Evolutionary conservation across 2,329 filamentous ascomycete species (phyloP), one percentile per base, ranked within the genome.

Genomic region (Aspergillus tanneri): DNA sequence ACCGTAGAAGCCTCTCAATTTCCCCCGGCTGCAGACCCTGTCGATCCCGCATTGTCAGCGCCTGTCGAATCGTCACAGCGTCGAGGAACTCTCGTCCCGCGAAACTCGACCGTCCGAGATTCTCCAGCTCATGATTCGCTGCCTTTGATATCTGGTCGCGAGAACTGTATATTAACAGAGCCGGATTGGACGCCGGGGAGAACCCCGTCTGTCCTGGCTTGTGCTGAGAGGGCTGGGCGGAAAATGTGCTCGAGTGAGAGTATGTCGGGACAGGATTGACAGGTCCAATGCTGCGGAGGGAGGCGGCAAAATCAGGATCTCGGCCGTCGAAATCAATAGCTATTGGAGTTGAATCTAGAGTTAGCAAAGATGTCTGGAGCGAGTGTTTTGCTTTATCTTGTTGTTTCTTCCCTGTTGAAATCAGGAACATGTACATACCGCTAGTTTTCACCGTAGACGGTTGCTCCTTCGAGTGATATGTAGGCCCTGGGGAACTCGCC

Each of bases 251-350:
- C 32, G 77, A 75, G 25, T 75, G 70, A 9, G 80, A 83, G 53
- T 77, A 72, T 21, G 80, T 81, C 2, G 79, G 79, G 50, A 77
- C 77, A 23, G 80, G 79, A 45, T 76, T 77, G 6, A 84, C 81
- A 46, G 80, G 76, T 47, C 81, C 82, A 49, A 85, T 72, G 37
- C 70, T 72, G 59, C 84, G 87, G 53, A 97, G 88, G 55, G 90
- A 95, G 64, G 83, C 85, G 77, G 91, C 87, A 81, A 78, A 92
- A 61, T 79, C 73, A 1, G 81, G 81, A 61, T 85, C 82, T 49
- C 76, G 77, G 47, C 75, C 81, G 61, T 85, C 82, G 59, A 81
- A 73, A 57, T 83, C 78, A 53, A 84, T 77, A 41, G 77, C 79
- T 79, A 45, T 37, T 19, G 39, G 25, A 30, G 21, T 39, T 16